These are phyloP conservation scores for Candida taoyuanica DNA, from an alignment of 805 yeast species.

Conservation along the genomic window DNA sequence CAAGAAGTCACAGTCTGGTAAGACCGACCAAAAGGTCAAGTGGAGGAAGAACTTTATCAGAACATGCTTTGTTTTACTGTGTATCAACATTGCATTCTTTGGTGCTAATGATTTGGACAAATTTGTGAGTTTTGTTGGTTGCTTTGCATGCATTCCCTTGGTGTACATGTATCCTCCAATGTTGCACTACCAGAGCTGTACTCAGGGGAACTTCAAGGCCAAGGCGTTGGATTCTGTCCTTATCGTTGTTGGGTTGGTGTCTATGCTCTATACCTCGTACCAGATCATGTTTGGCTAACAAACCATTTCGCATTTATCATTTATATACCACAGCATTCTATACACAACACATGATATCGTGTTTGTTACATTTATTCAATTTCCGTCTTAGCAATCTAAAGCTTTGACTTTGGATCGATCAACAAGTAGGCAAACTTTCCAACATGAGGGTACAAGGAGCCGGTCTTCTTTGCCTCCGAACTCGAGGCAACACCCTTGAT, in stretches of 20 bases:
- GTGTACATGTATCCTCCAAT: conserved; percentile 85
- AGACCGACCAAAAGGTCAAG: conserved; percentile 44
- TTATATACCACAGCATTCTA: not conserved
- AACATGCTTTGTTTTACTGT: conserved; percentile 45
- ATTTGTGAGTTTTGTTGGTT: conserved; percentile 77
- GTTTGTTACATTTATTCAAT: no score
- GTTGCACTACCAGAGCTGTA: conserved; percentile 47
- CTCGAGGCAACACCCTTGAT: conserved; percentile 50
- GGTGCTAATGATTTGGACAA: conserved; percentile 69
- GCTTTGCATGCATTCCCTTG: conserved; percentile 81
- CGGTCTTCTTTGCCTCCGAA: conserved; percentile 42
- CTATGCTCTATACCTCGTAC: conserved; percentile 65
- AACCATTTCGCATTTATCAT: not conserved
- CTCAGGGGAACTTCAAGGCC: conserved; percentile 29
- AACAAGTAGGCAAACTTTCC: conserved; percentile 26
- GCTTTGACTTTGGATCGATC: conserved; percentile 4
- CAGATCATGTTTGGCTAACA: conserved; percentile 38
- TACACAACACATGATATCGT: no score
- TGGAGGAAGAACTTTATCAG: conserved; percentile 66
- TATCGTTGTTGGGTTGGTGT: conserved; percentile 50
- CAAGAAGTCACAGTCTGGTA: conserved; percentile 49
- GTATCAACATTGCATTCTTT: conserved; percentile 54
- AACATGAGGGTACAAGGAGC: conserved; percentile 28
- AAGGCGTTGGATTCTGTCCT: conserved; percentile 44
- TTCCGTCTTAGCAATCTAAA: not conserved